A percentile compares a stretch with the other conserved stretches of the same genome.
Conservation (phyloP, 106 monocot species). For the Phalaenopsis equestris region DNA sequence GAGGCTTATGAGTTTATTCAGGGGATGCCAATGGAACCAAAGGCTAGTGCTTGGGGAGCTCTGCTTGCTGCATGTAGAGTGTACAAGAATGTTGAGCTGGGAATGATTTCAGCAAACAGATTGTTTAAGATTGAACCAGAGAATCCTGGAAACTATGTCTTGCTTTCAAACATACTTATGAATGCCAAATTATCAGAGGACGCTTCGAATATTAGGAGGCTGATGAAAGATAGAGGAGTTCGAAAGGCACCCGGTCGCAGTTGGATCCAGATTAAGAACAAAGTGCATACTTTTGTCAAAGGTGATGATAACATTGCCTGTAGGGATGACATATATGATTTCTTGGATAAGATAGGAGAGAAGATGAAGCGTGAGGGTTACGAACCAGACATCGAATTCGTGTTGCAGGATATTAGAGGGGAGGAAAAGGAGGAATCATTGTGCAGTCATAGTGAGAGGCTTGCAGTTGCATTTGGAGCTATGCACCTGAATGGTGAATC, state of each 20-base stretch:
- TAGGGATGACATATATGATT: slow-evolving; percentile 30
- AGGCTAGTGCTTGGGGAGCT: slow-evolving; percentile 54
- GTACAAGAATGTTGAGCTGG: slow-evolving; percentile 49
- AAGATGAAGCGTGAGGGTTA: slow-evolving; percentile 51
- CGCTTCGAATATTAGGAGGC: slow-evolving; percentile 36
- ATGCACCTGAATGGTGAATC: slow-evolving; percentile 31
- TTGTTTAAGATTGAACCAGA: slow-evolving; percentile 56
- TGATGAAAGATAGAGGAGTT: slow-evolving; percentile 58
- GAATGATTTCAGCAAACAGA: slow-evolving; percentile 32
- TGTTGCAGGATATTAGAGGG: slow-evolving; percentile 37
- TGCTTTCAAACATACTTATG: slow-evolving; percentile 42
- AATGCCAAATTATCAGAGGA: slow-evolving; percentile 40
- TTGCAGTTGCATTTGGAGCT: slow-evolving; percentile 55
- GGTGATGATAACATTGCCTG: slow-evolving; percentile 32
- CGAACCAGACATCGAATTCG: slow-evolving; percentile 29
- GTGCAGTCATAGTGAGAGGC: slow-evolving; percentile 66
- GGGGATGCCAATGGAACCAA: slow-evolving; percentile 51
- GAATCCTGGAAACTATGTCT: slow-evolving; percentile 55
- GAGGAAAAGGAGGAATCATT: slow-evolving; percentile 45
- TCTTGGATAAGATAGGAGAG: slow-evolving; percentile 28
- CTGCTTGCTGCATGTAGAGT: slow-evolving; percentile 48
- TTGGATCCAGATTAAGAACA: slow-evolving; percentile 53
- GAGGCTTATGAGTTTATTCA: slow-evolving; percentile 52
- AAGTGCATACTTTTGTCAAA: slow-evolving; percentile 48
- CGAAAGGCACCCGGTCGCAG: slow-evolving; percentile 54